Conservation (phyloP, 1,284 basidiomycete genomes). For the Stereum hirsutum region DNA sequence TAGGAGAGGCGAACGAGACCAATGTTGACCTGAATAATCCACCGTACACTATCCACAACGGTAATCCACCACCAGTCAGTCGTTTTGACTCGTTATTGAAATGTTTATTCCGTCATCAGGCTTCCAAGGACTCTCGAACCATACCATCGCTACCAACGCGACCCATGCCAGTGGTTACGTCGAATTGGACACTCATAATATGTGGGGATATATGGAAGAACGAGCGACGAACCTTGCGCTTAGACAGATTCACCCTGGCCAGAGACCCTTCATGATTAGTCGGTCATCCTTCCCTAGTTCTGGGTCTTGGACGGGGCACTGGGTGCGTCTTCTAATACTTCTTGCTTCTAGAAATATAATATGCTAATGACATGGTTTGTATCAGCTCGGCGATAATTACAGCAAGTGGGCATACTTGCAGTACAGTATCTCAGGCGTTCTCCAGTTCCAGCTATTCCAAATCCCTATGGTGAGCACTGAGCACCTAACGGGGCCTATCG, state of each 20-base stretch:
- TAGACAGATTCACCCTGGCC: conserved; percentile 36
- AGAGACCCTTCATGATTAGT: conserved; percentile 58
- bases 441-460: conserved; percentile 73
- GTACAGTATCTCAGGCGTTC: conserved; percentile 51
- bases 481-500: no score
- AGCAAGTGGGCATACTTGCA: conserved; percentile 58
- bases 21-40: conserved; percentile 44
- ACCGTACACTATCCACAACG: conserved; percentile 68
- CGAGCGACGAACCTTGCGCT: conserved; percentile 49
- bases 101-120: conserved; percentile 20
- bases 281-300: conserved; percentile 27
- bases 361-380: background rate
- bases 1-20: conserved; percentile 36
- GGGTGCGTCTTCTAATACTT: conserved; percentile 8
- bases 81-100: conserved; percentile 2
- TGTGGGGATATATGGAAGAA: conserved; percentile 61
- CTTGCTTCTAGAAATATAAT: background rate
- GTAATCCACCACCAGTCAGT: conserved; percentile 22
- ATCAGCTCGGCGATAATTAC: conserved; percentile 64
- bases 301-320: conserved; percentile 18
- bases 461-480: conserved; percentile 73
- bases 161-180: conserved; percentile 43
- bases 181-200: conserved; percentile 56
- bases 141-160: conserved; percentile 50
- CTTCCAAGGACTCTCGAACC: conserved; percentile 34